Evolutionary conservation across 805 yeast species (phyloP), one percentile per base, ranked within the genome.

Genomic region (Hanseniaspora vineae): DNA sequence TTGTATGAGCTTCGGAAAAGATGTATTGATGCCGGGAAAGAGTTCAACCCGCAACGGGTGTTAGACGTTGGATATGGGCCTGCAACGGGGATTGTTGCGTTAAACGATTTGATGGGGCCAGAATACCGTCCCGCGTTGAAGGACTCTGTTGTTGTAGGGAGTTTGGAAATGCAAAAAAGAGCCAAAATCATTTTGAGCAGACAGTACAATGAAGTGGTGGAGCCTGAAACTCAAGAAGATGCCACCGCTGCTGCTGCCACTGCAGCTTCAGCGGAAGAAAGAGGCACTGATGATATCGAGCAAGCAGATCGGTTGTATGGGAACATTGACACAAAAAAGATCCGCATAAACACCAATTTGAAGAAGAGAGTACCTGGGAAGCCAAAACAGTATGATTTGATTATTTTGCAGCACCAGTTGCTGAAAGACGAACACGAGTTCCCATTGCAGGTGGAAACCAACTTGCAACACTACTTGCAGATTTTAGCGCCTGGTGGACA

Each of bases 11-110:
- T 88, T 35, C 70, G 76, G 53, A 69, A 70, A 42, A 68, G 89
- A 39, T 61, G 72, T 18, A 82, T 80, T 0, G 64, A 59, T 6
- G 67, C 10, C 4, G 15, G 10, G 3, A 14, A 35, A 18, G 52
- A 1, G 17, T 84, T 87, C 66, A 62, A 62, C 19, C 97, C 97
- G 0, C 58, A 72, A 31, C 68, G 76, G 5, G 76, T 92, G 0
- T 68, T 92, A 45, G 94, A 86, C 57, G 76, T 86, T 13, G 90
- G 96, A 0, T 80, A 73, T 58, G 97, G 98, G 0, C 97, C 98
- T 1, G 90, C 87, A 1, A 81, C 94, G 0, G 97, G 97, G 1
- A 78, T 92, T 69, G 66, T 89, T 14, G 97, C 95, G 0, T 67
- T 88, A 46, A 86, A 89, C 58, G 96, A 88, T 56, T 56, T 89